Base-by-base conservation (phyloP, 768 basidiomycete species). In the Boletus rex-veris region DNA sequence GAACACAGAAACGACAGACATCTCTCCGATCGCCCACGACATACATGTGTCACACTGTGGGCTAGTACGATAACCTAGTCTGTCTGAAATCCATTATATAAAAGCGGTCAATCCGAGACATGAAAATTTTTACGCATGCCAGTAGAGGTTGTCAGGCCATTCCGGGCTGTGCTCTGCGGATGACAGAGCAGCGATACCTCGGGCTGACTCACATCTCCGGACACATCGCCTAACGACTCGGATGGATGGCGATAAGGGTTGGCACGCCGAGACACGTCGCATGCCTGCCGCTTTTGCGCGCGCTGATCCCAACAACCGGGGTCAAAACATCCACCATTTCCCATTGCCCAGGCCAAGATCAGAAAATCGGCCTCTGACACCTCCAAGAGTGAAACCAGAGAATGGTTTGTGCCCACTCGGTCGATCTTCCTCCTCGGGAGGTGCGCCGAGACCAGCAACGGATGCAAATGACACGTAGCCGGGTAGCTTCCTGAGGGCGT, bases 391-490 rank as follows among this genome's bases (percentile, higher is more conserved):
- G 45, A 69, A 57, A 26, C 55, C 43, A 3, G 48, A 9, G 2
- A 49, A 18, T 45, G 70, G 48, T 61, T 58, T 54, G 48, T 65
- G 58, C 52, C 56, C 48, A 63, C 62, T 4, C 60, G 62, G 60
- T 49, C 66, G 69, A 16, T 75, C 77, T 45, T 75, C 73, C 36
- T 70, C 69, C 24, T 75, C 79, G 1, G 82, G 77, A 15, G 86
- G 86, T 19, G 73, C 74, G 1, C 86, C 86, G 8, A 88, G 74
- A 21, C 86, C 86, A 69, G 84, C 84, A 10, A 88, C 77, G 45
- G 76, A 79, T 38, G 82, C 76, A 52, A 88, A 88, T n/a, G 79
- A 80, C 35, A 88, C 82, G 58, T 87, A 87, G 2, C 86, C 86
- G 15, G 80, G 75, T 30, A 82, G 77, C 33, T 76, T 69, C 24